Percentiles rank a stretch among this genome's conserved stretches.
Evolutionary conservation across 345 rosid genomes (phyloP).

Genomic region (Isatis tinctoria): DNA sequence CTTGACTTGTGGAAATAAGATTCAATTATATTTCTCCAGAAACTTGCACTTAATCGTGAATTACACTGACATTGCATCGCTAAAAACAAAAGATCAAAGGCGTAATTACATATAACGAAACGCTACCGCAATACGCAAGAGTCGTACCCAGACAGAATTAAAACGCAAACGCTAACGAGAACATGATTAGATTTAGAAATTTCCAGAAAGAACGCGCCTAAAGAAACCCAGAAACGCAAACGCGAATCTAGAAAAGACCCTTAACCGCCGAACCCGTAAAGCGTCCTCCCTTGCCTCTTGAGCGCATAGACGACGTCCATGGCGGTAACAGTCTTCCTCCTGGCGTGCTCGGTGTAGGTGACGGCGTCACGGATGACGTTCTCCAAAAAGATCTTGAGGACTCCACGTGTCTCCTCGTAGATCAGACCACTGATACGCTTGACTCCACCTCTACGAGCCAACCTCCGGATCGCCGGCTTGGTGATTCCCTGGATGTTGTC

Average conservation of each 20-base stretch:
- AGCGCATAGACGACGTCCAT: constrained; percentile 46
- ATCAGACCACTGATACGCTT: constrained; percentile 53
- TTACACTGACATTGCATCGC: background rate
- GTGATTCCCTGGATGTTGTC: constrained; percentile 41
- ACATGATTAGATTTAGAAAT: too few species aligned
- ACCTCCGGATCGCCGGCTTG: constrained; percentile 39
- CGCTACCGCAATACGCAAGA: background rate
- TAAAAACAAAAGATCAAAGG: background rate
- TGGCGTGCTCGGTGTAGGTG: constrained; percentile 38
- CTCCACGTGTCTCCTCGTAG: constrained; percentile 41
- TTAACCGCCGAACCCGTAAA: constrained; percentile 34
- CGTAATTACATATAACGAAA: background rate
- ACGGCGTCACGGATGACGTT: constrained; percentile 36
- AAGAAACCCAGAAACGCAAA: background rate
- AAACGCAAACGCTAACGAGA: constrained; percentile 4
- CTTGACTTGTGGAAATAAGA: background rate
- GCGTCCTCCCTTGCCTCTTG: constrained; percentile 46
- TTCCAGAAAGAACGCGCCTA: background rate
- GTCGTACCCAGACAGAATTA: background rate
- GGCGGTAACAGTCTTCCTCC: constrained; percentile 45
- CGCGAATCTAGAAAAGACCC: background rate
- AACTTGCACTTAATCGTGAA: background rate
- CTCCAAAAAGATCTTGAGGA: constrained; percentile 38
- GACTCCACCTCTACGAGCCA: constrained; percentile 50
- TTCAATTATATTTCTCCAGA: background rate